Percentiles rank a stretch among this genome's conserved stretches.
Conservation (phyloP, 2,329 filamentous ascomycete genomes). For the Setomelanomma holmii region DNA sequence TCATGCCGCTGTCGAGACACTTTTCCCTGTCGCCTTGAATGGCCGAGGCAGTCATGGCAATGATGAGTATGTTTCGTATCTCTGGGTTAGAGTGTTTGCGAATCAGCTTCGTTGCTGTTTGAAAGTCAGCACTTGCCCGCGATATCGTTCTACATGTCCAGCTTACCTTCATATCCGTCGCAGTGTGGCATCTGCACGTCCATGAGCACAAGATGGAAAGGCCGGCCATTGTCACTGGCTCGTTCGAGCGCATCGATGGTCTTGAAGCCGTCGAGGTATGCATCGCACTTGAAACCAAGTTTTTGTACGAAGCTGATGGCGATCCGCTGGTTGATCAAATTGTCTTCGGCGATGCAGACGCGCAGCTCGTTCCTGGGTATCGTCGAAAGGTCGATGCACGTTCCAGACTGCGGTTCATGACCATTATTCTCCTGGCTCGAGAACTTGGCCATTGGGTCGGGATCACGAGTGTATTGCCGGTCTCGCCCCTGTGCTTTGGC, state of each 20-base stretch:
- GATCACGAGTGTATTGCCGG: slow-evolving; percentile 48
- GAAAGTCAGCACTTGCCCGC: slow-evolving; percentile 12
- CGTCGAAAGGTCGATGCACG: slow-evolving; percentile 63
- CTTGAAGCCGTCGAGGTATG: slow-evolving; percentile 87
- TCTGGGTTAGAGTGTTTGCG: slow-evolving; percentile 77
- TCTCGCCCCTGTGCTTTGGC: slow-evolving; percentile 64
- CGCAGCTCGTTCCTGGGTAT: slow-evolving; percentile 80
- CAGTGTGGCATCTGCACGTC: slow-evolving; percentile 96
- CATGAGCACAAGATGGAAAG: slow-evolving; percentile 93
- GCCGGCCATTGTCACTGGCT: slow-evolving; percentile 72
- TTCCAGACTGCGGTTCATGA: slow-evolving; percentile 46
- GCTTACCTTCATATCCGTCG: slow-evolving; percentile 77
- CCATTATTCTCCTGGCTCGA: slow-evolving; percentile 57
- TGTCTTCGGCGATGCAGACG: slow-evolving; percentile 94
- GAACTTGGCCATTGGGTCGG: slow-evolving; percentile 64
- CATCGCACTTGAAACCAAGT: slow-evolving; percentile 84
- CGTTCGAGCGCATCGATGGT: slow-evolving; percentile 84
- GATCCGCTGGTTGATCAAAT: slow-evolving; percentile 92
- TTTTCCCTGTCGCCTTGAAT: slow-evolving; percentile 96
- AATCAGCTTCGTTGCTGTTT: slow-evolving; percentile 75
- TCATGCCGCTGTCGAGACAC: slow-evolving; percentile 95
- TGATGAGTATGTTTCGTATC: slow-evolving; percentile 85
- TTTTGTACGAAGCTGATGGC: slow-evolving; percentile 89
- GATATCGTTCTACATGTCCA: background rate
- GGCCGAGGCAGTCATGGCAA: slow-evolving; percentile 95